phyloP scores from a whole-genome alignment of 2,329 filamentous ascomycete species.

The Fusarium falciforme region DNA sequence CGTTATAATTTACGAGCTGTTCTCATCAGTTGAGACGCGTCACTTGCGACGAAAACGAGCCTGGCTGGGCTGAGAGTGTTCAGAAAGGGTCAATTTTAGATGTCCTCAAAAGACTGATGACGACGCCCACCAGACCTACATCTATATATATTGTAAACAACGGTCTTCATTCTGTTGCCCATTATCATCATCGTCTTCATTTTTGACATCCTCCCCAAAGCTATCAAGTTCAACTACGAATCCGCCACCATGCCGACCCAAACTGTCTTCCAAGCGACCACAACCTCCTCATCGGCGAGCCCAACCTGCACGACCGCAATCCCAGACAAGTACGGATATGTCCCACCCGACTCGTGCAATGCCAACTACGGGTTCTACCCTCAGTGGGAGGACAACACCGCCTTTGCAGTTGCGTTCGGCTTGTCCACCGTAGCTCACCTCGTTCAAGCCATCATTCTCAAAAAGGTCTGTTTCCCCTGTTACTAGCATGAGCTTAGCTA shows the following conservation, averaged over 20 bases:
- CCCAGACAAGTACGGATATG: neutral
- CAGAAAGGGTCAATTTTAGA: neutral
- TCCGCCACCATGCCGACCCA: neutral
- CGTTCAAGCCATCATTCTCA: neutral
- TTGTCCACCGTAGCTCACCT: neutral
- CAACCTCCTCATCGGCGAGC: neutral
- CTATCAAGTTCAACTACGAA: neutral
- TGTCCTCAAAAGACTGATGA: neutral
- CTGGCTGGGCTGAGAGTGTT: neutral
- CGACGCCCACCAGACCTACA: neutral
- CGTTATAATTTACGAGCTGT: neutral
- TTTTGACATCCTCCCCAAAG: neutral
- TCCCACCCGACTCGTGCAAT: neutral
- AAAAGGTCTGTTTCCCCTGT: neutral
- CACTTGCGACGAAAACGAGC: neutral
- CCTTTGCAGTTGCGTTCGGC: neutral
- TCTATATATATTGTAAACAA: neutral
- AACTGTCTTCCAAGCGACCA: neutral
- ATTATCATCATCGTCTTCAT: neutral
- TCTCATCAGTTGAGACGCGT: neutral
- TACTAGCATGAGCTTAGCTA: rapidly evolving
- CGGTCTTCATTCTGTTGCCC: rapidly evolving
- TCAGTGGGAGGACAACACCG: neutral
- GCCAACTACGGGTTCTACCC: neutral
- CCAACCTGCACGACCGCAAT: neutral